Evolutionary conservation across 1,284 basidiomycete genomes (phyloP), one percentile per base, ranked within the genome.

Genomic region (Leccinum angustisporum): DNA sequence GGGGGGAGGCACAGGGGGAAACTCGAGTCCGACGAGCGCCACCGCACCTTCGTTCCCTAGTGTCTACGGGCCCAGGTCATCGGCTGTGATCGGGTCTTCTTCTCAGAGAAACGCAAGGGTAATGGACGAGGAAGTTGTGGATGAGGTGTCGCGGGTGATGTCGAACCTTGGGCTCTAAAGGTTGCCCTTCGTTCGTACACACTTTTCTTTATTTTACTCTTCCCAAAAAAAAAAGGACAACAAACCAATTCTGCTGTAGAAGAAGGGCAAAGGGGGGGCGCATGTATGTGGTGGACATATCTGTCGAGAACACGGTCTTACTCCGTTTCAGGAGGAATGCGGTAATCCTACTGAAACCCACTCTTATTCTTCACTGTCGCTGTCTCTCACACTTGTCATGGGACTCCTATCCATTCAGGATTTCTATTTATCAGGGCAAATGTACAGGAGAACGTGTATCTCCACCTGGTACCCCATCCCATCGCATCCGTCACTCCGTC

Each of bases 21-120:
- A 87, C 61, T 89, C 88, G 36, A 90, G 88, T 68, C 89, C 90
- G 27, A 85, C 83, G 11, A 90, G 88, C 36, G 85, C 80, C 25
- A 89, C 87, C 10, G 86, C 86, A 13, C 91, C 90, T 52, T 87
- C 84, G 10, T 93, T 93, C 79, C 91, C 91, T 9, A 92, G 90
- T 67, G 91, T 93, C 11, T 92, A 92, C 69, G 88, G 84, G 0
- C 85, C 86, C 4, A 82, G 84, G 16, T 74, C 78, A 40, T 79
- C 81, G 43, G 78, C 81, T 7, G 79, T 83, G 34, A 79, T 82
- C 50, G 80, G 83, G 18, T 75, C 79, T 33, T 78, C 80, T 54
- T 70, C 75, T 36, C 80, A 82, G 59, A 79, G 83, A 50, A 76
- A 76, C 34, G 80, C 82, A 40, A 77, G 80, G 62, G 73, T 79